Percentiles rank a stretch among this genome's conserved stretches.
Evolutionary conservation across 2,329 filamentous ascomycete genomes (phyloP).

Genomic region (Cladophialophora exuberans): DNA sequence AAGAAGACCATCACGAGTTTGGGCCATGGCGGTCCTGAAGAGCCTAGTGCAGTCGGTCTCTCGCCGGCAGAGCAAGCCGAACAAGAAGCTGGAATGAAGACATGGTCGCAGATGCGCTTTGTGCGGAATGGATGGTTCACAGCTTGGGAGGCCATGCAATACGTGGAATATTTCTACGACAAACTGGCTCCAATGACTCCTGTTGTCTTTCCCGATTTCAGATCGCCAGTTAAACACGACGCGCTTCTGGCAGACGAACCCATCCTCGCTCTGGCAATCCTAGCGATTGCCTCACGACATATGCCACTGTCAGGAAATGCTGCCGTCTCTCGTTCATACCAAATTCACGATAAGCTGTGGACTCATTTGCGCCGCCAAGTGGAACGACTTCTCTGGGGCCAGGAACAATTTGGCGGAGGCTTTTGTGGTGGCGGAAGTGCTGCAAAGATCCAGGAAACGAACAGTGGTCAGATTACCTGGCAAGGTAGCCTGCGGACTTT

Average conservation of each 20-base stretch:
- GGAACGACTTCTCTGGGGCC: conserved; percentile 90
- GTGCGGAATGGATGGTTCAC: conserved; percentile 98
- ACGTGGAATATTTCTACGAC: conserved; percentile 94
- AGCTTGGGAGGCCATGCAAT: conserved; percentile 86
- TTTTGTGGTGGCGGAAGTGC: conserved; percentile 73
- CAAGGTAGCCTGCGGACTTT: conserved; percentile 84
- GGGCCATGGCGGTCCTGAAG: conserved; percentile 29
- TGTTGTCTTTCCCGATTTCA: conserved; percentile 89
- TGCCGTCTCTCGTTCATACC: conserved; percentile 79
- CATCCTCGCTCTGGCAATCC: conserved; percentile 85
- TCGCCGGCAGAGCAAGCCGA: conserved; percentile 38
- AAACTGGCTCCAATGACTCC: conserved; percentile 90
- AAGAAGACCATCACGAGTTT: conserved; percentile 24
- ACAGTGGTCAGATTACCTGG: conserved; percentile 56
- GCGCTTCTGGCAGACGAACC: conserved; percentile 87
- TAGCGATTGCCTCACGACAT: conserved; percentile 90
- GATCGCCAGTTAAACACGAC: conserved; percentile 75
- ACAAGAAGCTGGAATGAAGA: conserved; percentile 69
- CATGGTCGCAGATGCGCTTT: conserved; percentile 92
- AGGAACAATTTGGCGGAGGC: conserved; percentile 90
- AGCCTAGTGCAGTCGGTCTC: conserved; percentile 33
- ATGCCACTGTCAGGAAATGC: conserved; percentile 78
- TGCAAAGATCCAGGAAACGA: conserved; percentile 66
- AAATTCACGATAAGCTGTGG: conserved; percentile 95
- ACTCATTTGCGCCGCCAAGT: conserved; percentile 93